Percentiles rank a stretch among this genome's conserved stretches.
These are phyloP conservation scores for Neofusicoccum sp. DNA, from an alignment of 2,329 filamentous ascomycete species.

Conservation along the genomic window DNA sequence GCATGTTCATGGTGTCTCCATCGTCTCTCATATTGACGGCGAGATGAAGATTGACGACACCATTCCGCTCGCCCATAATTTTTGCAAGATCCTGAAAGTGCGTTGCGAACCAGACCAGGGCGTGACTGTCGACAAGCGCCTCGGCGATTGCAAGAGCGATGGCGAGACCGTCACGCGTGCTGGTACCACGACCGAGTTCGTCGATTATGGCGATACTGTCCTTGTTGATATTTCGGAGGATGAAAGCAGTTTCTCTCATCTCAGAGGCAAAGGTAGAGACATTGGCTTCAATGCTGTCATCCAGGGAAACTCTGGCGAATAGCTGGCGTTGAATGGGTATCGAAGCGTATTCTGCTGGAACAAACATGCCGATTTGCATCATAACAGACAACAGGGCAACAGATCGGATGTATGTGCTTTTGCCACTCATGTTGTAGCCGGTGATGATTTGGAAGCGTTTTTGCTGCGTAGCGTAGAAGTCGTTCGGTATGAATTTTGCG, in stretches of 20 bases:
- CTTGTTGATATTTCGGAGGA: slow-evolving; percentile 76
- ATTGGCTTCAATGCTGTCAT: slow-evolving; percentile 86
- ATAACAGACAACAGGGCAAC: slow-evolving; percentile 84
- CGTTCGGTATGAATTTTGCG: slow-evolving; percentile 77
- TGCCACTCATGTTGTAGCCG: slow-evolving; percentile 95
- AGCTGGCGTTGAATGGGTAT: slow-evolving; percentile 79
- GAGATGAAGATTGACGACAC: slow-evolving; percentile 81
- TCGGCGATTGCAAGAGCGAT: slow-evolving; percentile 91
- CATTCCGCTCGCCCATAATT: slow-evolving; percentile 70
- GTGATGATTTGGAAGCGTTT: slow-evolving; percentile 90
- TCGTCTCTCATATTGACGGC: slow-evolving; percentile 61
- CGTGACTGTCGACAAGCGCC: slow-evolving; percentile 72
- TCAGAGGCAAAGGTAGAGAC: slow-evolving; percentile 91
- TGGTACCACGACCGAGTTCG: slow-evolving; percentile 88
- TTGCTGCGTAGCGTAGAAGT: slow-evolving; percentile 79
- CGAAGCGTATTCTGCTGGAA: slow-evolving; percentile 79
- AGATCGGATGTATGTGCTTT: slow-evolving; percentile 89
- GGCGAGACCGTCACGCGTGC: slow-evolving; percentile 80
- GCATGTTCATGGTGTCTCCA: slow-evolving; percentile 72
- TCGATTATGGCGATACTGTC: slow-evolving; percentile 82
- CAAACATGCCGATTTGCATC: slow-evolving; percentile 89
- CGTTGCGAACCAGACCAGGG: slow-evolving; percentile 88
- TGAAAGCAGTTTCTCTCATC: slow-evolving; percentile 95
- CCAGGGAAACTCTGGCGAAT: slow-evolving; percentile 82
- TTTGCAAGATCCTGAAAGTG: slow-evolving; percentile 83